These are phyloP conservation scores for Claviceps sorghi DNA, from an alignment of 2,329 filamentous ascomycete species.

Conservation along the genomic window DNA sequence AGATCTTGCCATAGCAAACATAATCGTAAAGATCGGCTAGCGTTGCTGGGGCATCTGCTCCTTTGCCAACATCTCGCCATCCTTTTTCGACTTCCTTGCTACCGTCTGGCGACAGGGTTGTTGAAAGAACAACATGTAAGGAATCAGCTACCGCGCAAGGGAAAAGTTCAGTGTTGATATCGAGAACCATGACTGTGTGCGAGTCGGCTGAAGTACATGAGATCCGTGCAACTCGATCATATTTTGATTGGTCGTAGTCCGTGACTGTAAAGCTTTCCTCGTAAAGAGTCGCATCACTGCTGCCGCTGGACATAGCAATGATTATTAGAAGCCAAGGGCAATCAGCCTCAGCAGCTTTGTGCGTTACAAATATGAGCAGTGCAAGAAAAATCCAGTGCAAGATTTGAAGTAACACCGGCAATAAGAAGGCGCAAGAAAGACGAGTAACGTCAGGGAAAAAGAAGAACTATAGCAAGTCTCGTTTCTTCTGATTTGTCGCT, in stretches of 20 bases:
- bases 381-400: background rate
- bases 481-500: background rate
- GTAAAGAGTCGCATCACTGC: conserved; percentile 83
- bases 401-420: background rate
- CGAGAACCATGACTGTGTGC: conserved; percentile 64
- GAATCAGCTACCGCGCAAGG: conserved; percentile 60
- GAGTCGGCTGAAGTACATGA: conserved; percentile 61
- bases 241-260: conserved; percentile 68
- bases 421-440: background rate
- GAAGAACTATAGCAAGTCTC: background rate
- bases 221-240: conserved; percentile 87
- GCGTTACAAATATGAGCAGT: background rate
- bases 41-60: conserved; percentile 38
- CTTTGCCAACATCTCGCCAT: conserved; percentile 62
- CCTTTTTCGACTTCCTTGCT: conserved; percentile 60
- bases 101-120: conserved; percentile 75
- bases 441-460: background rate
- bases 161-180: conserved; percentile 90
- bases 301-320: conserved; percentile 19
- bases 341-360: background rate
- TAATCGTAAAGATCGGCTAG: conserved; percentile 75
- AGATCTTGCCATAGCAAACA: conserved; percentile 78
- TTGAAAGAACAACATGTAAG: conserved; percentile 69
- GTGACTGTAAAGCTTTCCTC: conserved; percentile 83
- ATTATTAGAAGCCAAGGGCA: background rate